A percentile compares a stretch with the other conserved stretches of the same genome.
phyloP scores from a whole-genome alignment of 2,329 filamentous ascomycete genomes.

The Acrodontium crateriforme region DNA sequence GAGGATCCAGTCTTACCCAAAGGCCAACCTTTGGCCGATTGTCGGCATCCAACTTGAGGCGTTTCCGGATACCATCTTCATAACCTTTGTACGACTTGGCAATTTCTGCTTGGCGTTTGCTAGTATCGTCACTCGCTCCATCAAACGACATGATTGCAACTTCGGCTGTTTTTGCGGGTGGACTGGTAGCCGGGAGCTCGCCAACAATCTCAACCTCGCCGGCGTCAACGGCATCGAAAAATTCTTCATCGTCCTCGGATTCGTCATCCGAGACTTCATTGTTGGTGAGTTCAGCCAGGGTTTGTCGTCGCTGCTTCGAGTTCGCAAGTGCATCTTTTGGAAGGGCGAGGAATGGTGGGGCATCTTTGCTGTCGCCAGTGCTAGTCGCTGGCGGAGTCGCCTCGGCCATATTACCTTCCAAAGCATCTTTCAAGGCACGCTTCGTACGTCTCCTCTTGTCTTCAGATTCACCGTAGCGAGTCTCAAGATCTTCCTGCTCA shows the following conservation, averaged over 20 bases:
- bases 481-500: constrained; percentile 86
- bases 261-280: constrained; percentile 59
- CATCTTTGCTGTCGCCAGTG: not conserved
- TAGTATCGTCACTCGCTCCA: constrained; percentile 26
- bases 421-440: constrained; percentile 71
- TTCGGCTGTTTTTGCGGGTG: constrained; percentile 1
- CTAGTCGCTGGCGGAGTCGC: constrained; percentile 1
- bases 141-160: constrained; percentile 1
- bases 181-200: constrained; percentile 39
- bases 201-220: constrained; percentile 74
- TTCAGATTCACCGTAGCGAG: constrained; percentile 75
- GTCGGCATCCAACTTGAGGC: constrained; percentile 79
- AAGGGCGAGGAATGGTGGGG: not conserved
- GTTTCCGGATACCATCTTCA: constrained; percentile 69
- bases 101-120: constrained; percentile 44
- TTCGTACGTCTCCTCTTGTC: constrained; percentile 82
- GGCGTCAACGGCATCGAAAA: constrained; percentile 92
- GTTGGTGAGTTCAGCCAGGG: constrained; percentile 55
- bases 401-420: constrained; percentile 38
- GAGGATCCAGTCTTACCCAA: constrained; percentile 53
- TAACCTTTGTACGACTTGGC: constrained; percentile 74
- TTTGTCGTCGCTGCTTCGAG: constrained; percentile 38
- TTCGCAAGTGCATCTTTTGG: not conserved
- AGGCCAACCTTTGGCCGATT: constrained; percentile 87
- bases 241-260: constrained; percentile 79